These are phyloP conservation scores for Melaleuca alternifolia DNA, from an alignment of 345 rosid species.

Conservation along the genomic window DNA sequence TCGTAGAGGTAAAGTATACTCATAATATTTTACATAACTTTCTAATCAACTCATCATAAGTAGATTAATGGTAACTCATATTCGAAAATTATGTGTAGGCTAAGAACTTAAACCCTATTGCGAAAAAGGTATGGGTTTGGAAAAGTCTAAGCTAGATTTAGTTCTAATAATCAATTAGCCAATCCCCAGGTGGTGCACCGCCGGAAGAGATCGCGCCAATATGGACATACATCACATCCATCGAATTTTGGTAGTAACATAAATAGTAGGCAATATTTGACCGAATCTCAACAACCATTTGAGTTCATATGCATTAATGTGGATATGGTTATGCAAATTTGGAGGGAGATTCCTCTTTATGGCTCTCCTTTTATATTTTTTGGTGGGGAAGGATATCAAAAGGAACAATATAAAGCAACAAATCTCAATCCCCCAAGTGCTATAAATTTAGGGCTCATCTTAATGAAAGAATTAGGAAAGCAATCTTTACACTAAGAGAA, in stretches of 20 bases:
- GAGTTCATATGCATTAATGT: not conserved
- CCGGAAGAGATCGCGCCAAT: not conserved
- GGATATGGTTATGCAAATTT: not conserved
- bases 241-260: not conserved
- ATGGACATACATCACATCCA: not conserved
- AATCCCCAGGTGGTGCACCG: no score
- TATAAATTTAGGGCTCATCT: not conserved
- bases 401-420: not conserved
- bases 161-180: no score
- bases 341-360: not conserved
- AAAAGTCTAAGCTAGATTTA: no score
- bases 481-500: slow-evolving; percentile 29
- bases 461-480: slow-evolving; percentile 20
- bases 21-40: no score
- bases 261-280: not conserved
- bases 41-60: no score
- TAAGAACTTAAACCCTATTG: no score
- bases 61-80: no score
- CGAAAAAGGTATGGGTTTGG: no score
- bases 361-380: not conserved
- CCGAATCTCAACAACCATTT: not conserved
- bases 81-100: no score
- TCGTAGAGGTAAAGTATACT: no score
- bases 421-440: not conserved
- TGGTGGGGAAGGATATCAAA: slow-evolving; percentile 6